phyloP scores from a whole-genome alignment of 176 grass and related monocot species.

The Carex cristatella region DNA sequence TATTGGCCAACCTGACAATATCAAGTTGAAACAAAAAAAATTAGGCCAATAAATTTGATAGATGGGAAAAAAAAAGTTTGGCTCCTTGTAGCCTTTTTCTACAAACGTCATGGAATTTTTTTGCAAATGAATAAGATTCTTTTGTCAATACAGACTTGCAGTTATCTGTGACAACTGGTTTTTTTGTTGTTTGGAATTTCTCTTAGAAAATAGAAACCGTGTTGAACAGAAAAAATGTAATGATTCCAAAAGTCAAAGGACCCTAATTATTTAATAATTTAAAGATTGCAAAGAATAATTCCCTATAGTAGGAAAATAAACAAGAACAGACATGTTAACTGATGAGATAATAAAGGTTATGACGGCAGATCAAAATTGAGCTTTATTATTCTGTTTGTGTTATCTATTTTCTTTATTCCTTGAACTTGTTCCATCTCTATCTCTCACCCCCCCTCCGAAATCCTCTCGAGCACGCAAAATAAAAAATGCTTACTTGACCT shows the following conservation, averaged over 20 bases:
- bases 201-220: neutral
- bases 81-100: neutral
- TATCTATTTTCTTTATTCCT: neutral
- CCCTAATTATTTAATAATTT: neutral
- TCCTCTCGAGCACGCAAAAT: too few relatives aligned
- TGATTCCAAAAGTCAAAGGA: neutral
- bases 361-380: neutral
- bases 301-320: neutral
- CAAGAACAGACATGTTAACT: neutral
- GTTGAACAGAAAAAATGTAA: neutral
- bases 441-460: neutral
- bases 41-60: neutral
- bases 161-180: neutral
- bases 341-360: neutral
- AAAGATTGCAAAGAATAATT: neutral
- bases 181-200: neutral
- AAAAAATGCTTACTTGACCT: neutral
- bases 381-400: neutral
- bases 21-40: slow-evolving; percentile 14
- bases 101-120: neutral
- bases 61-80: neutral
- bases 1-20: slow-evolving; percentile 44
- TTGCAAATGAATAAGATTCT: neutral
- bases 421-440: neutral
- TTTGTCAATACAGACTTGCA: neutral